Conservation (phyloP, 352 stramenopile genomes). For the Pythium apleroticum region DNA sequence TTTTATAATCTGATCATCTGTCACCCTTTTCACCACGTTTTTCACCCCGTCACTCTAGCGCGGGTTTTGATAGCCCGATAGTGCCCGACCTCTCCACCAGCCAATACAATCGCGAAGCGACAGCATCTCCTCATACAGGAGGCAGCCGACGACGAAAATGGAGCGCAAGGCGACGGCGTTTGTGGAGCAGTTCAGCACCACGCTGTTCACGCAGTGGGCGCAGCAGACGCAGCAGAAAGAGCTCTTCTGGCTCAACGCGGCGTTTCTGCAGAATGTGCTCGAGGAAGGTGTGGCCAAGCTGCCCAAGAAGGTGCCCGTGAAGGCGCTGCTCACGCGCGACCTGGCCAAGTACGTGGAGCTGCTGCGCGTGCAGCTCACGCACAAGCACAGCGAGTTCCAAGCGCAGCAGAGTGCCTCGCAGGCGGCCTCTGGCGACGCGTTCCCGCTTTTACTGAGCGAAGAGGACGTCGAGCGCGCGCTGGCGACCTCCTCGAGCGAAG, state of each 20-base stretch:
- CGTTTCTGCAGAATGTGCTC: conserved; percentile 41
- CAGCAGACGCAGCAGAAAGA: conserved; percentile 26
- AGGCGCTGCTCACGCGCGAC: conserved; percentile 44
- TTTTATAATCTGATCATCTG: conserved; percentile 6
- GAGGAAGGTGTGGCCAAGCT: conserved; percentile 65
- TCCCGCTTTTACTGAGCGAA: conserved; percentile 43
- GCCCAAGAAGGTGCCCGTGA: conserved; percentile 43
- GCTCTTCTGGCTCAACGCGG: conserved; percentile 52
- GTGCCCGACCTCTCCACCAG: background rate
- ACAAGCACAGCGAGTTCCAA: conserved; percentile 4
- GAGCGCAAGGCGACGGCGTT: conserved; percentile 53
- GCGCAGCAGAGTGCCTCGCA: background rate
- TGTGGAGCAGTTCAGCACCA: conserved; percentile 52
- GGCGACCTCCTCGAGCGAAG: conserved; percentile 27
- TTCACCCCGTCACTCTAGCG: background rate
- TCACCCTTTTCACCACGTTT: background rate
- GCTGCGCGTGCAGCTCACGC: conserved; percentile 34
- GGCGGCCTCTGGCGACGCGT: background rate
- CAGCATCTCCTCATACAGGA: too few relatives aligned
- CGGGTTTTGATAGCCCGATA: background rate
- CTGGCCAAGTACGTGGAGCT: conserved; percentile 27
- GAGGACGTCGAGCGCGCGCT: conserved; percentile 55
- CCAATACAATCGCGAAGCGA: background rate
- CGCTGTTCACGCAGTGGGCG: conserved; percentile 59
- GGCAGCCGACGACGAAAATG: conserved; percentile 27